Evolutionary conservation across 2,329 filamentous ascomycete species (phyloP).

Genomic region (Tolypocladium paradoxum): DNA sequence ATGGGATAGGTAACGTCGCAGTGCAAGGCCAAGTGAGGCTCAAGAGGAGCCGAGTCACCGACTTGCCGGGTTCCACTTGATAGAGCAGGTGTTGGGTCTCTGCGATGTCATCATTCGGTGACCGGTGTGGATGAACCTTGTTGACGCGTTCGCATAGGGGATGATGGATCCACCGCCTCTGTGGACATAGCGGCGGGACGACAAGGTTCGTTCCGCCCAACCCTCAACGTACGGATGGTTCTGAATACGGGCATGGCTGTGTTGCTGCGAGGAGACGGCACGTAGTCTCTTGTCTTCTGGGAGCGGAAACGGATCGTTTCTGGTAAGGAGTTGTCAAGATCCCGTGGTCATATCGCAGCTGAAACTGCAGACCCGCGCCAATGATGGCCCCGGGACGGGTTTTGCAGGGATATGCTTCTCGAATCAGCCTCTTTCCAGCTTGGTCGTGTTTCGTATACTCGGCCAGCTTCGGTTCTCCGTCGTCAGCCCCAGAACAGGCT

Average conservation of each 20-base stretch:
- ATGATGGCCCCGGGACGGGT: not conserved
- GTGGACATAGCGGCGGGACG: not conserved
- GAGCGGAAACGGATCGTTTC: not conserved
- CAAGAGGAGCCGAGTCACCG: no score
- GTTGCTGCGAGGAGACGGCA: not conserved
- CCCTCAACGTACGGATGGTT: not conserved
- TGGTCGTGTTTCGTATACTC: not conserved
- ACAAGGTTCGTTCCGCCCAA: not conserved
- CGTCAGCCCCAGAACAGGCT: not conserved
- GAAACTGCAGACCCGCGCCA: not conserved
- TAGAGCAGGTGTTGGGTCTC: not conserved
- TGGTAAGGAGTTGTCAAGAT: not conserved
- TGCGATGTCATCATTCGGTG: not conserved
- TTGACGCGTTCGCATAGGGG: not conserved
- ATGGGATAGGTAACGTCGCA: not conserved
- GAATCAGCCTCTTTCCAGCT: no score
- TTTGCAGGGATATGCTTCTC: not conserved
- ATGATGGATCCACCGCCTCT: not conserved
- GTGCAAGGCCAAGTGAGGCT: not conserved
- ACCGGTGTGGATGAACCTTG: not conserved
- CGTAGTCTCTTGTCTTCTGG: not conserved
- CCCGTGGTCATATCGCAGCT: not conserved
- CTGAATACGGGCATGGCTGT: no score
- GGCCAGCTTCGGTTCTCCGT: not conserved
- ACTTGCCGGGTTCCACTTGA: not conserved